Conservation (phyloP, 805 yeast species). For the Grigorovia transvaalensis region DNA sequence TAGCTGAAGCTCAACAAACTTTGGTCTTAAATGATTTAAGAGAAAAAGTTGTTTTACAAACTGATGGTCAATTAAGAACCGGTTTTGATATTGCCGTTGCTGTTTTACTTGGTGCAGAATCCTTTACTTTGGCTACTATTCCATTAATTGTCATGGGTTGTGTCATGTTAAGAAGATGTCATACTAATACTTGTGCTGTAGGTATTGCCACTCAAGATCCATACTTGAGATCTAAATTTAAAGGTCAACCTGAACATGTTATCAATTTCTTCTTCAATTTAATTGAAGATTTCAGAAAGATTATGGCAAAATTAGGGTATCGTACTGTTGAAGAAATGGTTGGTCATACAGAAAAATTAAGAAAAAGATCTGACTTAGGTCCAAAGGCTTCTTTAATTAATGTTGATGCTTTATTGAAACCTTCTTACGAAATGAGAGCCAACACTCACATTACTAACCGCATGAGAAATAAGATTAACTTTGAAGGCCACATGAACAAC, state of each 20-base stretch:
- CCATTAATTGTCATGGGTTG: constrained; percentile 97
- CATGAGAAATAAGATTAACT: constrained; percentile 83
- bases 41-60: constrained; percentile 90
- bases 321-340: constrained; percentile 96
- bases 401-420: constrained; percentile 86
- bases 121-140: constrained; percentile 96
- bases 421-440: constrained; percentile 92
- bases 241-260: constrained; percentile 97
- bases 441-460: constrained; percentile 84
- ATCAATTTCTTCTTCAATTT: constrained; percentile 94
- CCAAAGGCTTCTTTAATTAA: constrained; percentile 89
- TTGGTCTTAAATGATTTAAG: constrained; percentile 89
- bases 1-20: constrained; percentile 97
- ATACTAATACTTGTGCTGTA: constrained; percentile 89
- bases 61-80: constrained; percentile 97
- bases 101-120: constrained; percentile 93
- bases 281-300: constrained; percentile 80
- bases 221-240: constrained; percentile 77
- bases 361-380: constrained; percentile 76
- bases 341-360: constrained; percentile 87
- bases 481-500: constrained; percentile 90
- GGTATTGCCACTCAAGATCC: constrained; percentile 99
- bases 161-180: constrained; percentile 92
- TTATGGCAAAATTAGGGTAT: constrained; percentile 93
- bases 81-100: constrained; percentile 97